Percentiles rank a stretch among this genome's conserved stretches.
Evolutionary conservation across 1,139 yeast genomes (phyloP).

Genomic region (Lodderomyces parapsilosis): DNA sequence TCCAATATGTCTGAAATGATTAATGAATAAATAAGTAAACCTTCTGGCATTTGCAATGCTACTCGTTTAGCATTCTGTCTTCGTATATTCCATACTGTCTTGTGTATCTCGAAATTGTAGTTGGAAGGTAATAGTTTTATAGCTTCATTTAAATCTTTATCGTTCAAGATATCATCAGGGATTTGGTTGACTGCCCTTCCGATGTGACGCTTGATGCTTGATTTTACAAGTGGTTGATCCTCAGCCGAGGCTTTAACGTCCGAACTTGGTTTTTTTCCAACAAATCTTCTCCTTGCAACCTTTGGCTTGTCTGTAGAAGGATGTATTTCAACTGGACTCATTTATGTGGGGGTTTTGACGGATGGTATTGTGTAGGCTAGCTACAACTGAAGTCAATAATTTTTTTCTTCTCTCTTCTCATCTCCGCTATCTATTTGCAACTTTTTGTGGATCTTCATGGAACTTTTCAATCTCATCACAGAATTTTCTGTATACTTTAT

Average conservation of each 20-base stretch:
- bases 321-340: constrained; percentile 12
- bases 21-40: constrained; percentile 81
- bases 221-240: constrained; percentile 20
- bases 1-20: constrained; percentile 86
- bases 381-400: background rate
- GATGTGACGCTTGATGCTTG: constrained; percentile 25
- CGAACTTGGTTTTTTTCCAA: constrained; percentile 29
- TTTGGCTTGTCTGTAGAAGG: constrained; percentile 8
- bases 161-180: constrained; percentile 82
- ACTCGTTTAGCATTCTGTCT: constrained; percentile 72
- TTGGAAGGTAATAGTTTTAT: constrained; percentile 80
- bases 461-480: background rate
- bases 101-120: constrained; percentile 93
- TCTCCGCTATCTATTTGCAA: background rate
- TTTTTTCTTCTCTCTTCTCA: constrained; percentile 5
- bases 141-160: constrained; percentile 78
- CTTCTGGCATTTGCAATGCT: constrained; percentile 98
- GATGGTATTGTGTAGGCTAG: background rate
- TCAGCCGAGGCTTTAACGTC: background rate
- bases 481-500: no score
- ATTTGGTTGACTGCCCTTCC: constrained; percentile 79
- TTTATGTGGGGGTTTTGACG: background rate
- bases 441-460: background rate
- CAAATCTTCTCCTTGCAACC: constrained; percentile 31
- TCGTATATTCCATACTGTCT: constrained; percentile 88